phyloP scores from a whole-genome alignment of 768 basidiomycete genomes.

The Krasilnikovozyma curviuscula region DNA sequence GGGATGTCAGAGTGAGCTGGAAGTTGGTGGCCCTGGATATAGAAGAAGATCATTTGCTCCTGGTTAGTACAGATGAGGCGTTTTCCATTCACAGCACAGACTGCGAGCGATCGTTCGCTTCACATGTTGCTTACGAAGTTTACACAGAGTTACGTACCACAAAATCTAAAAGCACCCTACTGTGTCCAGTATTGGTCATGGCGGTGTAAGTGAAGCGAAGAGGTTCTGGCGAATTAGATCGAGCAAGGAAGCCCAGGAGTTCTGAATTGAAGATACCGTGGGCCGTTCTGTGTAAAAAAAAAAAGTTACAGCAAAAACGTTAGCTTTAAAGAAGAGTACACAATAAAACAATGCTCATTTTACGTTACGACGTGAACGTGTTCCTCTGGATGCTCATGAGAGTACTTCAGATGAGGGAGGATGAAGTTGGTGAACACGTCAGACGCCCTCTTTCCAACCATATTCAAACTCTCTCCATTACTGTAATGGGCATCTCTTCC shows the following conservation, averaged over 20 bases:
- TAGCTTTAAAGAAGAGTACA: too few species aligned
- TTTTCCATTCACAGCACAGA: neutral
- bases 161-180: neutral
- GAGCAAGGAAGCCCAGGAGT: constrained; percentile 4
- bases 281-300: constrained; percentile 29
- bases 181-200: neutral
- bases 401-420: neutral
- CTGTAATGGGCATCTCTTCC: constrained; percentile 36
- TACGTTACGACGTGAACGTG: too few species aligned
- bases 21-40: neutral
- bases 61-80: neutral
- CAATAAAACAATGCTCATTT: too few species aligned
- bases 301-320: too few species aligned
- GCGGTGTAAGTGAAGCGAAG: neutral
- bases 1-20: neutral
- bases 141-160: neutral
- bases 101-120: neutral
- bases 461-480: constrained; percentile 50
- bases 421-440: neutral
- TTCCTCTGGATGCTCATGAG: too few species aligned
- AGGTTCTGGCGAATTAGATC: too few species aligned
- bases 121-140: constrained; percentile 2
- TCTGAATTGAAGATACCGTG: constrained; percentile 54
- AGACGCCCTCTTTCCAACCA: constrained; percentile 40
- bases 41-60: neutral